These are phyloP conservation scores for Aureobasidium mangrovei DNA, from an alignment of 2,329 filamentous ascomycete species.

Conservation along the genomic window DNA sequence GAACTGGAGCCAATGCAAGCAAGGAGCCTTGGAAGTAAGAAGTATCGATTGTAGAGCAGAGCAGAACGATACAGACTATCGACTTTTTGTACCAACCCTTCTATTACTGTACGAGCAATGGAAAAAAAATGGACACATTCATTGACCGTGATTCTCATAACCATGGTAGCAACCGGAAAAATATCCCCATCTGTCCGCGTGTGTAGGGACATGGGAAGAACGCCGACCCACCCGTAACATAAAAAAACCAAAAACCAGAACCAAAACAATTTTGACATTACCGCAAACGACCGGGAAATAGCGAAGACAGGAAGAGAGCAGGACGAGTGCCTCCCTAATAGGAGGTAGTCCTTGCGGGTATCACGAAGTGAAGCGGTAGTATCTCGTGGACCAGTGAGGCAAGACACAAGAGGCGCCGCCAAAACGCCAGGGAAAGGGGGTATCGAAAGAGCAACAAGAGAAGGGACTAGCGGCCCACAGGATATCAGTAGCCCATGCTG, in stretches of 20 bases:
- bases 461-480: background rate
- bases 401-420: background rate
- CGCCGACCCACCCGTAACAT: background rate
- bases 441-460: background rate
- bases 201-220: background rate
- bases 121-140: background rate
- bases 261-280: background rate
- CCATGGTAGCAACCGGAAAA: background rate
- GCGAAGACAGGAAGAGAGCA: background rate
- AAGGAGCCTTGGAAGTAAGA: background rate
- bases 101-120: background rate
- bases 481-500: constrained; percentile 31
- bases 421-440: background rate
- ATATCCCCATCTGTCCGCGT: background rate
- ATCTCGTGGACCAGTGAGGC: background rate
- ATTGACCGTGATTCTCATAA: constrained; percentile 6
- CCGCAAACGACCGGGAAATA: background rate
- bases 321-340: background rate
- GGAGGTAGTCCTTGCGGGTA: constrained; percentile 8
- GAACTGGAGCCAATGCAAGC: no score
- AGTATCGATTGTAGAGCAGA: background rate
- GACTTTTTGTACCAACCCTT: background rate
- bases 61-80: background rate
- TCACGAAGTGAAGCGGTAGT: constrained; percentile 11
- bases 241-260: background rate